Evolutionary conservation across 495 filamentous ascomycete genomes (phyloP), one percentile per base, ranked within the genome.

Genomic region (Jackrogersella minutella): DNA sequence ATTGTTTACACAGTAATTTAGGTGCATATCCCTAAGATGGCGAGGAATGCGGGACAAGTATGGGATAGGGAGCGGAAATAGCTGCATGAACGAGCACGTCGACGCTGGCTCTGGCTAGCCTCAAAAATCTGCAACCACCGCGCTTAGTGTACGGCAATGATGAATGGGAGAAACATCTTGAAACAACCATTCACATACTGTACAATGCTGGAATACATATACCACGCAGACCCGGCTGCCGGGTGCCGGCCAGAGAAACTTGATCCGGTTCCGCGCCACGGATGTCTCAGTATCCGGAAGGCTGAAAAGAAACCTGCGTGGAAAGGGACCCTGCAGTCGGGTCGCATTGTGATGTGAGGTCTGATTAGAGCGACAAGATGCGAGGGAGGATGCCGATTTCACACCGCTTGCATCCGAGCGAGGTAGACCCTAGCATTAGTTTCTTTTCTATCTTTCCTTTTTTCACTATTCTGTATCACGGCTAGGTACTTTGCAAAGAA

Each of bases 261-360:
- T 60, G 50, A 46, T 34, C 55, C 60, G 66, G 66, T n/a, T 50
- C 60, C 60, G 66, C 60, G 60, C 55, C 66, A 64, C 60, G 40
- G 60, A 54, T 63, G 65, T 63, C 65, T 68, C 53, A 63, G 53
- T 44, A 54, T 22, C 22, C 52, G 59, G 54, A 56, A 56, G 65
- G 59, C 52, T 56, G 34, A 50, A 30, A 44, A n/a, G n/a, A 21
- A 14, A 3, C n/a, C 26, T 59, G 51, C 22, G 51, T 51, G 30
- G 53, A 37, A 64, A 69, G 66, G 66, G 66, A 64, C 36, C 60
- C 66, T 69, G 66, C 66, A 69, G 65, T 55, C 50, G 60, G 49
- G 54, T 31, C 37, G 60, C 17, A 53, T 37, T 64, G 60, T 64
- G 66, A 69, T 44, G 26, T 46, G 39, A 31, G 16, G 55, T 43